Conservation (phyloP, 805 yeast species). For the Ogataea pilisensis region DNA sequence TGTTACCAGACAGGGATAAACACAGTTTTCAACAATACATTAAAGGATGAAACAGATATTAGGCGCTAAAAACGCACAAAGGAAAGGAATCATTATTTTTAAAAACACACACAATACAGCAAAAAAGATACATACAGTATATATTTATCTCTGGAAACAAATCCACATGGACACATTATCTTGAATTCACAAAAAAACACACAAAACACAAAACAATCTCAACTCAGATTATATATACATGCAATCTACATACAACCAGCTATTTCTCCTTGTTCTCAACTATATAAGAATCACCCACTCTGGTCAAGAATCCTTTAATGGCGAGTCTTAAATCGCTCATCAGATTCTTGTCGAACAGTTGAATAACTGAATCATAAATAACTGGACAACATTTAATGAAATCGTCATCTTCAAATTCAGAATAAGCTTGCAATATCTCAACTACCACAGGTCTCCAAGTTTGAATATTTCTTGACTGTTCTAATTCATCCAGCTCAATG, state of each 20-base stretch:
- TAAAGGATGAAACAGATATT: neutral
- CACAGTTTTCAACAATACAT: neutral
- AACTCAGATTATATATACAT: neutral
- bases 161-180: too few species aligned
- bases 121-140: too few species aligned
- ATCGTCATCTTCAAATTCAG: conserved; percentile 70
- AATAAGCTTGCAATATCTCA: conserved; percentile 79
- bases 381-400: conserved; percentile 55
- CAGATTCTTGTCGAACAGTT: conserved; percentile 56
- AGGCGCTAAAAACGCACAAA: too few species aligned
- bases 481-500: conserved; percentile 68
- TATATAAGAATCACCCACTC: conserved; percentile 42
- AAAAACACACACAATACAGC: too few species aligned
- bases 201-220: neutral
- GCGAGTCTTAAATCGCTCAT: conserved; percentile 60
- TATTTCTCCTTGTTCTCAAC: conserved; percentile 5
- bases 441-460: conserved; percentile 93
- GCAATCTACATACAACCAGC: neutral
- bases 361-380: conserved; percentile 56
- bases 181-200: too few species aligned
- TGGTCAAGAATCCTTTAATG: conserved; percentile 51
- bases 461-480: conserved; percentile 71
- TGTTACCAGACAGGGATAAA: too few species aligned
- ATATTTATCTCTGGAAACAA: too few species aligned
- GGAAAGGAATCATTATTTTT: too few species aligned